Evolutionary conservation across 225 moss, liverwort and hornwort species (phyloP), one percentile per base, ranked within the genome.

Genomic region (Sphagnum contortum): DNA sequence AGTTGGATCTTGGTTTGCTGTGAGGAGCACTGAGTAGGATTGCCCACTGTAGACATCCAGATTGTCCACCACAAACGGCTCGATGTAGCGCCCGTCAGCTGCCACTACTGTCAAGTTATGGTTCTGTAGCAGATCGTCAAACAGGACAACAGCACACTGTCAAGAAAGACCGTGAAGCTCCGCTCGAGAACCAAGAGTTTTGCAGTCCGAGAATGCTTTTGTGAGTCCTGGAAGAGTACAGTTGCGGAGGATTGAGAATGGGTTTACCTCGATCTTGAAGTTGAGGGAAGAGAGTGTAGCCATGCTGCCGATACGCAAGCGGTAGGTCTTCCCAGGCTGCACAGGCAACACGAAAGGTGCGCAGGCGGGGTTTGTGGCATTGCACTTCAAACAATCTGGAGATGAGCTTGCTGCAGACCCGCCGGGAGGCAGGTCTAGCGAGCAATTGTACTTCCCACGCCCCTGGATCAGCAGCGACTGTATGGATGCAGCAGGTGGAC

Each of bases 91-190:
- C 3, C 64, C 82, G 44, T 88, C 83, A 0, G 77, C 83, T 50
- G 83, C 78, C 63, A 88, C 83, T 0, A 88, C 88, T 0, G 88
- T 90, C 75, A 90, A 6, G 6, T 72, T 79, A 71, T 90, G 90
- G 3, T 77, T 83, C 83, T 81, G 70, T 10, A 50, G 55, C 49
- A 29, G 29, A 29, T 29, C 29, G 29, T 29, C 29, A 29, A 29
- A 29, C 29, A 29, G 29, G 29, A 29, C 29, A 29, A 29, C 29
- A 29, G 29, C 29, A 29, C 55, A 70, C 29, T 45, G 6, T 49
- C 53, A 8, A 7, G 47, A 64, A 10, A 7, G 13, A 8, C 6
- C 29, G 9, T 44, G 11, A 48, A 48, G 47, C 10, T 47, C 6
- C 10, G n/a, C 10, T 48, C 6, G 11, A 10, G 4, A 6, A 64